Evolutionary conservation across 2,329 filamentous ascomycete genomes (phyloP).

Genomic region (Aspergillus sp.): DNA sequence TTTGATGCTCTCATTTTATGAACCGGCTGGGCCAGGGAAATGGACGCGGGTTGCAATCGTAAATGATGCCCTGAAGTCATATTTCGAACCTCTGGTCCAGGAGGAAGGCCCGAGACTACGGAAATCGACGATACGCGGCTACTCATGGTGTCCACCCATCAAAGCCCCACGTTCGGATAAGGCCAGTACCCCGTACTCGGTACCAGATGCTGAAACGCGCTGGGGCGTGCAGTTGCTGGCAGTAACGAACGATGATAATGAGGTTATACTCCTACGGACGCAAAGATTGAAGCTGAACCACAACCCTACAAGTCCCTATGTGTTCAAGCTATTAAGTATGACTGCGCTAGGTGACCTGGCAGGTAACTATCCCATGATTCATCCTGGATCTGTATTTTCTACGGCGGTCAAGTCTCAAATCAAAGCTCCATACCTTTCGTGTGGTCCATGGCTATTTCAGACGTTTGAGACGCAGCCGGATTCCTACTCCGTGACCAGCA

Average conservation of each 20-base stretch:
- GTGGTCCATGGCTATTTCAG: conserved; percentile 27
- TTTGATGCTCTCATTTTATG: conserved; percentile 51
- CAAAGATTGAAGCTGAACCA: conserved; percentile 7
- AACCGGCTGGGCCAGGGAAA: conserved; percentile 40
- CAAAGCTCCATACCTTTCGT: conserved; percentile 22
- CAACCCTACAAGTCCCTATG: conserved; percentile 8
- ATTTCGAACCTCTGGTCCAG: conserved; percentile 26
- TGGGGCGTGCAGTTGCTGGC: conserved; percentile 32
- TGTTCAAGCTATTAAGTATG: conserved; percentile 21
- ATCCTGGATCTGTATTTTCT: conserved; percentile 25
- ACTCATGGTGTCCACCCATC: conserved; percentile 35
- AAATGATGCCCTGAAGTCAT: conserved; percentile 41
- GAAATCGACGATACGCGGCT: conserved; percentile 33
- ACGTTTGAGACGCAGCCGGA: background rate
- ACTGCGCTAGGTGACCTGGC: conserved; percentile 11
- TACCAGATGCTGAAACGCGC: conserved; percentile 16
- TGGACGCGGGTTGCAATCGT: conserved; percentile 51
- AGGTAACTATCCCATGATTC: conserved; percentile 10
- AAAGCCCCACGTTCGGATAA: conserved; percentile 11
- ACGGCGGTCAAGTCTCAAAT: conserved; percentile 18
- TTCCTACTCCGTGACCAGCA: conserved; percentile 12
- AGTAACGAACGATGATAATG: conserved; percentile 35
- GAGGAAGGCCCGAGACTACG: conserved; percentile 17
- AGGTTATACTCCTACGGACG: conserved; percentile 27
- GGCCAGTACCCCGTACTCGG: conserved; percentile 1